These are phyloP conservation scores for Oryza meyeriana DNA, from an alignment of 176 grass and related monocot species.

Conservation along the genomic window DNA sequence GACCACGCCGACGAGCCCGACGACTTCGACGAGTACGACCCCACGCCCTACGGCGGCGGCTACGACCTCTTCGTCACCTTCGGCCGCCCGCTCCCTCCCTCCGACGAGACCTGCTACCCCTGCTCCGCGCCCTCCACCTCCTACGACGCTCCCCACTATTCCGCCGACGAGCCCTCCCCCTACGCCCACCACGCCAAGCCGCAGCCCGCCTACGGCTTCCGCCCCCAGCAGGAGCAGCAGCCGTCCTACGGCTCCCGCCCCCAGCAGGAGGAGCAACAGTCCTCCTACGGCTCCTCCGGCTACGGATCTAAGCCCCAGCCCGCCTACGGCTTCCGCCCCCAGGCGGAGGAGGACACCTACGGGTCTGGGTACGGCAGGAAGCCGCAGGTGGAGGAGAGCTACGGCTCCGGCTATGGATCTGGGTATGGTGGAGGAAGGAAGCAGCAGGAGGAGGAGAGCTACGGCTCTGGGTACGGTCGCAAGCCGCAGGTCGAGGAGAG, in stretches of 20 bases:
- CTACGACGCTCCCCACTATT: slow-evolving; percentile 62
- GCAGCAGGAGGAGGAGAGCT: slow-evolving; percentile 24
- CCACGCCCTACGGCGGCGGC: slow-evolving; percentile 89
- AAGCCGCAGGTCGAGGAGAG: neutral
- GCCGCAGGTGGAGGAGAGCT: slow-evolving; percentile 26
- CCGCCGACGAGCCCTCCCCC: slow-evolving; percentile 61
- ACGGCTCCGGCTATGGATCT: slow-evolving; percentile 42
- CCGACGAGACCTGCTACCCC: slow-evolving; percentile 81
- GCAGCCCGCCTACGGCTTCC: slow-evolving; percentile 55
- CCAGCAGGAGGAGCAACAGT: neutral
- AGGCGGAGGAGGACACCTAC: slow-evolving; percentile 20
- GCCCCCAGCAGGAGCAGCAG: slow-evolving; percentile 52
- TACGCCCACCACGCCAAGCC: slow-evolving; percentile 57
- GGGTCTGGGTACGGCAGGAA: slow-evolving; percentile 36
- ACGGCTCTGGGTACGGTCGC: slow-evolving; percentile 19
- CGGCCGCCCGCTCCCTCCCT: slow-evolving; percentile 73
- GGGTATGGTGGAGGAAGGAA: slow-evolving; percentile 26
- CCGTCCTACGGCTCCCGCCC: slow-evolving; percentile 40
- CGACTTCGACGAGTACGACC: slow-evolving; percentile 85
- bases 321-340: slow-evolving; percentile 42
- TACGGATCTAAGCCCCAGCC: slow-evolving; percentile 56
- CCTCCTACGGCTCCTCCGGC: neutral
- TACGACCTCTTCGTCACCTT: slow-evolving; percentile 72
- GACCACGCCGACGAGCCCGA: slow-evolving; percentile 46
- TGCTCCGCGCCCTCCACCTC: slow-evolving; percentile 68